Base-by-base conservation (phyloP, 2,329 filamentous ascomycete species). In the Lachnellula subtilissima region DNA sequence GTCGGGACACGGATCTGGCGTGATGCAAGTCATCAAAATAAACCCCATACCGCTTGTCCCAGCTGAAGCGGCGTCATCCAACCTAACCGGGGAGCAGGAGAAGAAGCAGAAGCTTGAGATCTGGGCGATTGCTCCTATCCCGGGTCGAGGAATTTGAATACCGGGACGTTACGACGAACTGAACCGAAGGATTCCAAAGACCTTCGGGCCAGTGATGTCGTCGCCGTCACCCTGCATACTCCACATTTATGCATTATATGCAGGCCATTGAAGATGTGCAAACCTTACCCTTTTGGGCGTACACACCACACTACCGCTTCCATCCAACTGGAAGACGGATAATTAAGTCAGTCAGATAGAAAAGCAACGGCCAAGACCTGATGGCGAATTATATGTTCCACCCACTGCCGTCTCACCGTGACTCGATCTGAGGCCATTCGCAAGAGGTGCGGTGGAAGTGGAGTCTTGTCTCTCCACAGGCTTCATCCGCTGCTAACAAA, bases 191-290 rank as follows among this genome's bases (percentile, higher is more conserved):
- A 57, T 56, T 52, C 40, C 14, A 23, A 45, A 17, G 22, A n/a
- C 28, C n/a, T 42, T 42, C 42, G 7, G 22, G 19, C 60, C 58
- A 58, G 50, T 61, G 36, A 59, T 35, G n/a, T 42, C 8, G 25
- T 36, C 23, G 22, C 35, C 35, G 35, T 15, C 47, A 57, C 46
- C 43, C 32, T 56, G 43, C 48, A 56, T 46, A 50, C 22, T 56
- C 42, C 45, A 56, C 43, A 48, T 23, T 58, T 56, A 64, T 63
- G 61, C 59, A 56, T 57, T 61, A 46, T 40, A 62, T 63, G 60
- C 60, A 64, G 40, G 47, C 42, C 36, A 52, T 53, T 49, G 37
- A 58, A 48, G 49, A 48, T 50, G 54, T 54, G 52, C 46, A 52
- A 22, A 28, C 28, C 22, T 47, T 46, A 35, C 48, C 37, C 36